These are phyloP conservation scores for Adiantum capillusveneris DNA, from an alignment of 75 land plant genomes.

Conservation along the genomic window DNA sequence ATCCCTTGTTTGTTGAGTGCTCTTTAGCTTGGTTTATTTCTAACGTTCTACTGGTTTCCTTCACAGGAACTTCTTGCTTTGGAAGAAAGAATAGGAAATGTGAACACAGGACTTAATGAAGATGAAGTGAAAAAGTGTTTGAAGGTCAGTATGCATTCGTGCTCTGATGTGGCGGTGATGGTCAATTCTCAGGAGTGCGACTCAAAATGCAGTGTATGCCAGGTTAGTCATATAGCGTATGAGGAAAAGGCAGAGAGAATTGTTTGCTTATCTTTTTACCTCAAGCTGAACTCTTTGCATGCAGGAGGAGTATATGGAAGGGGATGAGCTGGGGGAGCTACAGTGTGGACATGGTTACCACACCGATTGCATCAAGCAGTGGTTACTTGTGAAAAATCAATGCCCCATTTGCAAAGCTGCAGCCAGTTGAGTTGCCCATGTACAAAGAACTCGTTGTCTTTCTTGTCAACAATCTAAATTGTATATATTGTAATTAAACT, in stretches of 20 bases:
- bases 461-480: no score
- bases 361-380: slow-evolving; percentile 53
- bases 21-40: not conserved
- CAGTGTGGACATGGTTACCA: slow-evolving; percentile 71
- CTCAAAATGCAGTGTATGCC: slow-evolving; percentile 71
- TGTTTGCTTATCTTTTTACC: not conserved
- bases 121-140: slow-evolving; percentile 35
- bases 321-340: slow-evolving; percentile 51
- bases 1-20: not conserved
- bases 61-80: slow-evolving; percentile 54
- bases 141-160: slow-evolving; percentile 25
- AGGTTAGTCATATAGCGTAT: slow-evolving; percentile 42
- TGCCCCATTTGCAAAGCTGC: slow-evolving; percentile 34
- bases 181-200: slow-evolving; percentile 6
- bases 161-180: slow-evolving; percentile 6
- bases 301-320: slow-evolving; percentile 65
- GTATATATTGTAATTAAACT: no score
- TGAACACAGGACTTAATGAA: slow-evolving; percentile 54
- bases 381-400: slow-evolving; percentile 58
- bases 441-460: no score
- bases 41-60: not conserved
- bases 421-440: not conserved
- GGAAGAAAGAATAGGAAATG: slow-evolving; percentile 66
- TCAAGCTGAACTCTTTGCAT: not conserved
- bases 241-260: not conserved